These are phyloP conservation scores for Stagonosporopsis rhizophila DNA, from an alignment of 2,329 filamentous ascomycete species.

Conservation along the genomic window DNA sequence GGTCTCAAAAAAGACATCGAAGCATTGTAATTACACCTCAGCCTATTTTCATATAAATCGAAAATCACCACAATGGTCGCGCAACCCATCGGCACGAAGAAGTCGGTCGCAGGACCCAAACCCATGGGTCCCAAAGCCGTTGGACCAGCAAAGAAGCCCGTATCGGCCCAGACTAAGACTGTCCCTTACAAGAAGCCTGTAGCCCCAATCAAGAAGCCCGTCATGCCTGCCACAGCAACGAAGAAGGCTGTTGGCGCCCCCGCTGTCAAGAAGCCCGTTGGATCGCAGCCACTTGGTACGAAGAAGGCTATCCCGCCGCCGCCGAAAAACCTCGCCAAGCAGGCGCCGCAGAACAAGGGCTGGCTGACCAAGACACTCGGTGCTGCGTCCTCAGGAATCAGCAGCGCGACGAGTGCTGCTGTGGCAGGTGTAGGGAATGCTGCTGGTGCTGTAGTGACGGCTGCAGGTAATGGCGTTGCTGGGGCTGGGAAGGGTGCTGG, in stretches of 20 bases:
- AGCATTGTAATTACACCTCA: background rate
- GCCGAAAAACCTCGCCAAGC: slow-evolving; percentile 12
- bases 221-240: slow-evolving; percentile 2
- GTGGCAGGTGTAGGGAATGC: slow-evolving; percentile 55
- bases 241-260: slow-evolving; percentile 17
- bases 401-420: slow-evolving; percentile 53
- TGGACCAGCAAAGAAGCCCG: slow-evolving; percentile 27
- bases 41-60: background rate
- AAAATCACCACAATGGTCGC: slow-evolving; percentile 26
- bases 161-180: slow-evolving; percentile 20
- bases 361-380: slow-evolving; percentile 56
- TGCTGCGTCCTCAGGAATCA: slow-evolving; percentile 52
- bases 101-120: slow-evolving; percentile 25
- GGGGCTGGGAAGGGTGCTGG: slow-evolving; percentile 56
- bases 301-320: slow-evolving; percentile 22
- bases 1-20: background rate
- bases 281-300: slow-evolving; percentile 10
- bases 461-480: slow-evolving; percentile 56
- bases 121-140: slow-evolving; percentile 22
- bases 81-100: slow-evolving; percentile 39
- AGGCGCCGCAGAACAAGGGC: slow-evolving; percentile 47
- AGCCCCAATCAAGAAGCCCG: slow-evolving; percentile 22
- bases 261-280: slow-evolving; percentile 9
- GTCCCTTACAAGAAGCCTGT: slow-evolving; percentile 29
- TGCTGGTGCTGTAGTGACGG: slow-evolving; percentile 52